These are phyloP conservation scores for Brettanomyces sp. DNA, from an alignment of 805 yeast genomes.

Conservation along the genomic window DNA sequence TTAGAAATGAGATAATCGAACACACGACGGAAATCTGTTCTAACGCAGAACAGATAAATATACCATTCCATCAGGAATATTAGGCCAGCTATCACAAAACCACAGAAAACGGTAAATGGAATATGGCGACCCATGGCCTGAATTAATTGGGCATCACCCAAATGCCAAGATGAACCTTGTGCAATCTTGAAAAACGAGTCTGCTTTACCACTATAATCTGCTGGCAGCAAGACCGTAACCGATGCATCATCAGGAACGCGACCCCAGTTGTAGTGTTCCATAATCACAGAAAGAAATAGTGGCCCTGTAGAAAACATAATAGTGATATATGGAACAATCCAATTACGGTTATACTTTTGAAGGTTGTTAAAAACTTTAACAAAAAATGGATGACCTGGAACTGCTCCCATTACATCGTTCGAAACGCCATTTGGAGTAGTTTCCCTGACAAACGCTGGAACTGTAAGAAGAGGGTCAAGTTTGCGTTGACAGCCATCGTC, in stretches of 20 bases:
- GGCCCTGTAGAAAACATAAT: slow-evolving; percentile 95
- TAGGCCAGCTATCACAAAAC: slow-evolving; percentile 3
- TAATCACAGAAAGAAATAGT: slow-evolving; percentile 70
- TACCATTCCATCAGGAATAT: slow-evolving; percentile 3
- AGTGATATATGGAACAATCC: slow-evolving; percentile 81
- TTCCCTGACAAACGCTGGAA: slow-evolving; percentile 80
- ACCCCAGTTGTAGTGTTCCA: slow-evolving; percentile 84
- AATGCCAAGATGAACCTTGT: slow-evolving; percentile 88
- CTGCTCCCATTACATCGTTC: slow-evolving; percentile 87
- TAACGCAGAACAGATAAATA: slow-evolving; percentile 1
- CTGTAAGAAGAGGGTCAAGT: slow-evolving; percentile 71
- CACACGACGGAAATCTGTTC: not conserved
- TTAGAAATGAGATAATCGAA: not conserved
- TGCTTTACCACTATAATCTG: slow-evolving; percentile 54
- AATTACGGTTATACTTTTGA: slow-evolving; percentile 55
- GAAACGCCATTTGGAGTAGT: slow-evolving; percentile 88
- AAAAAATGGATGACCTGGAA: slow-evolving; percentile 82
- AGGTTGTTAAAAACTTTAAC: slow-evolving; percentile 57
- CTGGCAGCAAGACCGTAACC: slow-evolving; percentile 63
- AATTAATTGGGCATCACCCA: slow-evolving; percentile 75
- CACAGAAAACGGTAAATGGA: slow-evolving; percentile 42
- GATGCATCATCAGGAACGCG: slow-evolving; percentile 57
- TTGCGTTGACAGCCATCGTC: slow-evolving; percentile 81
- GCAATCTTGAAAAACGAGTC: slow-evolving; percentile 65
- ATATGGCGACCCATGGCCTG: slow-evolving; percentile 69